Evolutionary conservation across 78 protist species (phyloP).

Genomic region (Dictyostelium purpureum): DNA sequence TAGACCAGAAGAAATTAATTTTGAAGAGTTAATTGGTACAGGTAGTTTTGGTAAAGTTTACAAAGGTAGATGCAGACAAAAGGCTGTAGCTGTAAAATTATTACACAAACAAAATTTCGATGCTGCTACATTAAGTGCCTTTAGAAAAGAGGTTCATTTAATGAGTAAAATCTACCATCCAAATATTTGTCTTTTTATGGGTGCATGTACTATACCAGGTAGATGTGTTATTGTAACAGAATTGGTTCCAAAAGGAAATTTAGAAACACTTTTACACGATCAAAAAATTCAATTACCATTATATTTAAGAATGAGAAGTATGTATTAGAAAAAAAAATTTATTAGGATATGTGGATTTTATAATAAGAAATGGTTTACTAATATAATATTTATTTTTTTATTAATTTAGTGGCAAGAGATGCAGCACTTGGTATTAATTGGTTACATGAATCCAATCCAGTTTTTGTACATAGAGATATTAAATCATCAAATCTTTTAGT

Average conservation of each 20-base stretch:
- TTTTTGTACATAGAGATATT: constrained; percentile 85
- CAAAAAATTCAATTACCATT: constrained; percentile 69
- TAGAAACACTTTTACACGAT: constrained; percentile 82
- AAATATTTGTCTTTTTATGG: constrained; percentile 83
- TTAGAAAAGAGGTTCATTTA: constrained; percentile 78
- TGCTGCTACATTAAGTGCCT: constrained; percentile 73
- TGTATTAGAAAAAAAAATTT: background rate
- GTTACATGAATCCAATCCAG: constrained; percentile 85
- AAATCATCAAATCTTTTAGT: constrained; percentile 80
- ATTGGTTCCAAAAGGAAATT: constrained; percentile 76
- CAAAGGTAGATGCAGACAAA: constrained; percentile 82
- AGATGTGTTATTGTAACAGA: constrained; percentile 82
- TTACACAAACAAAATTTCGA: constrained; percentile 81
- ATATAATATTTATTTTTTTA: background rate
- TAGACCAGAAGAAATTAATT: constrained; percentile 80
- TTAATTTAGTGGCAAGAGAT: constrained; percentile 81
- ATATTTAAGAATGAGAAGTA: constrained; percentile 81
- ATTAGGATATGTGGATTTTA: background rate
- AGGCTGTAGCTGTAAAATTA: constrained; percentile 82
- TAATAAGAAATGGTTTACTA: background rate
- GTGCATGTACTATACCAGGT: constrained; percentile 86
- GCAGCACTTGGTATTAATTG: constrained; percentile 85
- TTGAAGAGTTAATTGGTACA: constrained; percentile 79
- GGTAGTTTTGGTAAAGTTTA: constrained; percentile 85
- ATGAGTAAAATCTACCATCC: constrained; percentile 84